Conservation (phyloP, 495 filamentous ascomycete species). For the Penicillium malachiteum region DNA sequence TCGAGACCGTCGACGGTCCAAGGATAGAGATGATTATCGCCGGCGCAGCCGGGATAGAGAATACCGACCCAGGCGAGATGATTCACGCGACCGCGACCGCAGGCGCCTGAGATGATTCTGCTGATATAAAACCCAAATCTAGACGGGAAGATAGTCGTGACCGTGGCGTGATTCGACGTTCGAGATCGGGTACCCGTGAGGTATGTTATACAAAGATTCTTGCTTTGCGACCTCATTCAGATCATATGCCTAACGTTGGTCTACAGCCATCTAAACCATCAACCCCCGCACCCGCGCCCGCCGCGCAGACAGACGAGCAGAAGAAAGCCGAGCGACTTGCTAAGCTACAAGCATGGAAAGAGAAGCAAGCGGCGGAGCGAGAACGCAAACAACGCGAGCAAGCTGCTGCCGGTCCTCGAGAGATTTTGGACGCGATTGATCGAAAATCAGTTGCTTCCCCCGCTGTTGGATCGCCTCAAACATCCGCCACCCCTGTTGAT, state of each 20-base stretch:
- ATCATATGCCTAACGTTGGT: conserved; percentile 4
- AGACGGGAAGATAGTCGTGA: conserved; percentile 66
- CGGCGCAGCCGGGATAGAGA: conserved; percentile 72
- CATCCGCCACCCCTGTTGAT: conserved; percentile 48
- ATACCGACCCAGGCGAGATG: conserved; percentile 73
- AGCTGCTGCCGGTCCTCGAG: conserved; percentile 59
- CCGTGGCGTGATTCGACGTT: conserved; percentile 44
- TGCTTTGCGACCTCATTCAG: not conserved
- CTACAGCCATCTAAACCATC: conserved; percentile 39
- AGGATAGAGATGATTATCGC: conserved; percentile 62
- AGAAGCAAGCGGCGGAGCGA: conserved; percentile 77
- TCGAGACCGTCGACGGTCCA: conserved; percentile 59
- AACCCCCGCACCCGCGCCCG: conserved; percentile 52
- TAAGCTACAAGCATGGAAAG: conserved; percentile 88
- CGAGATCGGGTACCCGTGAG: conserved; percentile 49
- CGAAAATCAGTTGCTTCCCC: conserved; percentile 61
- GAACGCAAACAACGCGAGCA: conserved; percentile 72
- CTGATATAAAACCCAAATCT: conserved; percentile 69
- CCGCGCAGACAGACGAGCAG: conserved; percentile 69
- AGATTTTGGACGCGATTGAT: conserved; percentile 74
- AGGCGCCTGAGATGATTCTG: conserved; percentile 72
- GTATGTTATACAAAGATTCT: conserved; percentile 38
- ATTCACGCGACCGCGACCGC: conserved; percentile 69
- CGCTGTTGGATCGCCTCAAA: conserved; percentile 54
- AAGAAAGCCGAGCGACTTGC: conserved; percentile 82